Conservation (phyloP, 352 stramenopile species). For the Phytophthora idaei region DNA sequence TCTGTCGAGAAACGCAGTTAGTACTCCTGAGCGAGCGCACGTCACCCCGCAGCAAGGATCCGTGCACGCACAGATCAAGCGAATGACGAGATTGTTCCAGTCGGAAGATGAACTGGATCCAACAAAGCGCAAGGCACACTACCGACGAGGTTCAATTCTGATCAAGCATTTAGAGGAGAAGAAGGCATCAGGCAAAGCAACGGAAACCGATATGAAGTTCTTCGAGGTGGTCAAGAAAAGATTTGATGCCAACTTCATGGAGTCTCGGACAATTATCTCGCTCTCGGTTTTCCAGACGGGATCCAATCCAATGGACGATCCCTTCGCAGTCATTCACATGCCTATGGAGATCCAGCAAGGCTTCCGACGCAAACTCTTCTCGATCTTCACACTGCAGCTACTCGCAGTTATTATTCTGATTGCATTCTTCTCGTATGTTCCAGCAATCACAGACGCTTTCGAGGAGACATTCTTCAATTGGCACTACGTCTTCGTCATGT, state of each 20-base stretch:
- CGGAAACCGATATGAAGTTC: slow-evolving; percentile 81
- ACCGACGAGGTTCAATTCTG: slow-evolving; percentile 72
- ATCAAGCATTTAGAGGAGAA: slow-evolving; percentile 78
- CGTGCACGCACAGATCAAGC: slow-evolving; percentile 36
- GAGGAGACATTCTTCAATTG: slow-evolving; percentile 46
- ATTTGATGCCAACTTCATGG: slow-evolving; percentile 76
- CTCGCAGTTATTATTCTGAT: slow-evolving; percentile 57
- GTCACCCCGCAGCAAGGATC: slow-evolving; percentile 27
- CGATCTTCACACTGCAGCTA: slow-evolving; percentile 77
- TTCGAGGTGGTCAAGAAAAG: slow-evolving; percentile 78
- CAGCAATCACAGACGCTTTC: slow-evolving; percentile 37
- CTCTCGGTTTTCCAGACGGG: slow-evolving; percentile 80
- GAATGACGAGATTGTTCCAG: slow-evolving; percentile 50
- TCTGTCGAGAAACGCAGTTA: slow-evolving; percentile 12
- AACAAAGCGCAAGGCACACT: slow-evolving; percentile 50
- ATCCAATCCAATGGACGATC: slow-evolving; percentile 71
- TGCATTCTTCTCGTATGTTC: slow-evolving; percentile 50
- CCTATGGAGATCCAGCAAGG: slow-evolving; percentile 73
- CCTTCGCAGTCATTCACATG: slow-evolving; percentile 77
- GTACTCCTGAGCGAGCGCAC: slow-evolving; percentile 11
- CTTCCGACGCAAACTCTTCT: slow-evolving; percentile 78
- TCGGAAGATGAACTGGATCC: slow-evolving; percentile 48
- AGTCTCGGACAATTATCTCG: slow-evolving; percentile 76
- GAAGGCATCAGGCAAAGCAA: slow-evolving; percentile 58
- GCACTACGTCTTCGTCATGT: slow-evolving; percentile 59